Base-by-base conservation (phyloP, 805 yeast genomes). In the Ogataea zsoltii region DNA sequence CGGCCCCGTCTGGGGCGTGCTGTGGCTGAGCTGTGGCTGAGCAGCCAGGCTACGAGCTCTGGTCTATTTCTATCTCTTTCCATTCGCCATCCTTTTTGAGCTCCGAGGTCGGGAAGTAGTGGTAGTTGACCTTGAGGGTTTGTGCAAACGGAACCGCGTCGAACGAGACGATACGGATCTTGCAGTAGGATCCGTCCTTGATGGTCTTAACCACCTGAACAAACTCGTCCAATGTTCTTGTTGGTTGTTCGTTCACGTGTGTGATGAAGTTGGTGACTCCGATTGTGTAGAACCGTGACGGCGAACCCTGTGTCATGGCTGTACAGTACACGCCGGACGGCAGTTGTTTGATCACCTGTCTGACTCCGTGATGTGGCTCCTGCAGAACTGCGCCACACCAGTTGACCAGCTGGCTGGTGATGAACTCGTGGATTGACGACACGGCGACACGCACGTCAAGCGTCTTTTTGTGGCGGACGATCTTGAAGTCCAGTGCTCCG, bases 281-380 rank as follows among this genome's bases (percentile, higher is more conserved):
- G 46, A 91, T 76, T 12, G 87, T 87, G 62, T 86, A 89, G 60
- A 86, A 91, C 45, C 81, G 75, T 14, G 94, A 94, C 7, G 97
- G 97, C 0, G 96, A 88, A 6, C 96, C 96, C 30, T 80, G 76
- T 34, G 83, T 76, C 60, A 86, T 78, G 18, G 82, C 74, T 2
- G 89, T 83, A 43, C 89, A 83, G 60, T 90, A 91, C n/a, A 91
- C 94, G 43, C 80, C 82, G 14, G 92, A 83, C 11, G 96, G 96
- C 42, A 88, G 70, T 45, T 77, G 73, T 42, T 79, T 79, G 77
- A 87, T 83, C 31, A 86, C 81, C 68, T 90, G 96, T 51, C 91
- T 79, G 14, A 90, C 96, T 7, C 94, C 92, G 60, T 86, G 95
- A 64, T 89, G 97, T n/a, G 97, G 96, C 31, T 80, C 76, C 61